phyloP scores from a whole-genome alignment of 768 basidiomycete genomes.

The Daedalea quercina region DNA sequence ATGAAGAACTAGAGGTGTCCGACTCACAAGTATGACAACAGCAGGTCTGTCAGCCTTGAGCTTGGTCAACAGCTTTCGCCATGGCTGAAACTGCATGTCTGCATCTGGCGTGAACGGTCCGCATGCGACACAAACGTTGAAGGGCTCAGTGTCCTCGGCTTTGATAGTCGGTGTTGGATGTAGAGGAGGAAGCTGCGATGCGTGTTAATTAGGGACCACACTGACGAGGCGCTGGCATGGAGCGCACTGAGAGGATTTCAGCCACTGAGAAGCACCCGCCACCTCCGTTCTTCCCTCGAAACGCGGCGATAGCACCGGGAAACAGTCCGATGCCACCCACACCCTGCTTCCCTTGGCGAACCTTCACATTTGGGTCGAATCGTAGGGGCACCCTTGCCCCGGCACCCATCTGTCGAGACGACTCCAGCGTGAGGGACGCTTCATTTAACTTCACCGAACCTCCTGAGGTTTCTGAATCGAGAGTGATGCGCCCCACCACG shows the following conservation, averaged over 20 bases:
- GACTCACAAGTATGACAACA: slow-evolving; percentile 67
- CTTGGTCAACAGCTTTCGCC: slow-evolving; percentile 55
- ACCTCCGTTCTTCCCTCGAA: slow-evolving; percentile 88
- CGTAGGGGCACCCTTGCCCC: slow-evolving; percentile 64
- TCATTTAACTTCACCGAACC: slow-evolving; percentile 64
- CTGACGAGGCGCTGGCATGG: neutral
- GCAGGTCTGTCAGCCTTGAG: slow-evolving; percentile 62
- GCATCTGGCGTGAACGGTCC: slow-evolving; percentile 84
- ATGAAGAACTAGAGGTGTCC: neutral
- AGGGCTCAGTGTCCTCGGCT: slow-evolving; percentile 37
- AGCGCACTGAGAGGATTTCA: slow-evolving; percentile 75
- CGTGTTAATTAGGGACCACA: slow-evolving; percentile 52
- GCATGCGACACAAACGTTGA: slow-evolving; percentile 66
- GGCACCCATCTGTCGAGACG: slow-evolving; percentile 71
- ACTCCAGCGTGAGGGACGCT: slow-evolving; percentile 69
- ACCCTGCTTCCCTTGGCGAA: slow-evolving; percentile 59
- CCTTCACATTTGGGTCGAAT: slow-evolving; percentile 58
- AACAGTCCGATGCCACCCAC: slow-evolving; percentile 69
- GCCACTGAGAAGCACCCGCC: slow-evolving; percentile 81
- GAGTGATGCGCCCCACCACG: slow-evolving; percentile 22
- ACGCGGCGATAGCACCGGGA: slow-evolving; percentile 80
- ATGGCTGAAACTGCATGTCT: slow-evolving; percentile 70
- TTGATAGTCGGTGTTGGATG: slow-evolving; percentile 27
- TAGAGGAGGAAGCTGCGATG: slow-evolving; percentile 31
- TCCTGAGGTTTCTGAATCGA: slow-evolving; percentile 56